Percentiles rank a stretch among this genome's conserved stretches.
These are phyloP conservation scores for Aurifilum marmelostoma DNA, from an alignment of 2,329 filamentous ascomycete genomes.

Conservation along the genomic window DNA sequence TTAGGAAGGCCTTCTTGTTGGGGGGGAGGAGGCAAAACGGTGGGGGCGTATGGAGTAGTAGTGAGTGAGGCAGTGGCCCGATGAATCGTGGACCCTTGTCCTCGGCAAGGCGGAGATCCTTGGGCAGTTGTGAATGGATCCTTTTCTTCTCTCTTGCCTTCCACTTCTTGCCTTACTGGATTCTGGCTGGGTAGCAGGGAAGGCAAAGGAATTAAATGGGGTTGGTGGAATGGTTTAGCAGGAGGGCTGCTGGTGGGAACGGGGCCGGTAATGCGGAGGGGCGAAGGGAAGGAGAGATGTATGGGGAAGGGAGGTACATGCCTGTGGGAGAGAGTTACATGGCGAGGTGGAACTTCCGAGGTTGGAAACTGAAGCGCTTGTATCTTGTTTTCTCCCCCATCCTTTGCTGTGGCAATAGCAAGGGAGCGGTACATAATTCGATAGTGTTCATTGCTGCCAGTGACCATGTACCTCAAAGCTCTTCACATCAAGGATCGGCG, in stretches of 20 bases:
- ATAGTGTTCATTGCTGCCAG: not conserved
- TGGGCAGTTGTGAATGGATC: not conserved
- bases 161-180: too few species aligned
- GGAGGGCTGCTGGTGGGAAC: slow-evolving; percentile 2
- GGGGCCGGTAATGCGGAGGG: not conserved
- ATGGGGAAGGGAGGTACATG: not conserved
- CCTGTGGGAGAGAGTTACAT: not conserved
- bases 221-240: not conserved
- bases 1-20: slow-evolving; percentile 15
- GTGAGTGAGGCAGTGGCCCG: slow-evolving; percentile 11
- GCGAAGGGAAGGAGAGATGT: not conserved
- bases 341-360: slow-evolving; percentile 5
- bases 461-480: not conserved
- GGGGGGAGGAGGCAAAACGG: slow-evolving; percentile 17
- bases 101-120: slow-evolving; percentile 7
- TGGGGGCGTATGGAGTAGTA: slow-evolving; percentile 5
- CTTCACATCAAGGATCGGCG: not conserved
- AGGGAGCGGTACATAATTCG: not conserved
- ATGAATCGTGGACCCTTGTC: slow-evolving; percentile 16
- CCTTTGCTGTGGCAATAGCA: not conserved
- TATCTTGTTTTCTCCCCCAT: not conserved
- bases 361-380: not conserved
- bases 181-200: not conserved
- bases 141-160: not conserved
- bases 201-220: not conserved